Percentiles rank a stretch among this genome's conserved stretches.
Conservation (phyloP, 495 filamentous ascomycete species). For the Neurospora sublineolata region DNA sequence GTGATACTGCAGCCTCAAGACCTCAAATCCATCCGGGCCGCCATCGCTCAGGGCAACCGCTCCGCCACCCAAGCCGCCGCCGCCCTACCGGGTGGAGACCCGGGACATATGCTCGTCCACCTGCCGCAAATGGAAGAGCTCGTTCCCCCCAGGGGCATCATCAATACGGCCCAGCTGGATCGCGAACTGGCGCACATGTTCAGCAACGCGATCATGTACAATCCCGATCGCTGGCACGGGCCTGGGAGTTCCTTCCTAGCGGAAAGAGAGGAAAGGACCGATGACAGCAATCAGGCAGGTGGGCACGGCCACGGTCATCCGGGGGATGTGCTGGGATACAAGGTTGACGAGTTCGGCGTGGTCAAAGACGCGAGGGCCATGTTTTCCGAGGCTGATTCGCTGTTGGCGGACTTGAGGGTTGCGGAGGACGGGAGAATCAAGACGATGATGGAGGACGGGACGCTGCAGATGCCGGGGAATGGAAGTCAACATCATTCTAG, state of each 20-base stretch:
- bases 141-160: conserved; percentile 77
- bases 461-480: conserved; percentile 11
- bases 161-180: conserved; percentile 90
- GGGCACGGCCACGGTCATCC: conserved; percentile 22
- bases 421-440: conserved; percentile 15
- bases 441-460: conserved; percentile 16
- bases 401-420: conserved; percentile 37
- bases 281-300: conserved; percentile 1
- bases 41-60: conserved; percentile 65
- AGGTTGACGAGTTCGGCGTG: conserved; percentile 64
- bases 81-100: conserved; percentile 35
- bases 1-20: conserved; percentile 82
- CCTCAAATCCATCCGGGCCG: conserved; percentile 71
- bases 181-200: conserved; percentile 97
- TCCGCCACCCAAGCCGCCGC: conserved; percentile 53
- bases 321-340: conserved; percentile 38
- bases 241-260: conserved; percentile 49
- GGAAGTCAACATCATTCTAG: background rate
- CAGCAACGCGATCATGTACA: conserved; percentile 96
- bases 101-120: conserved; percentile 40
- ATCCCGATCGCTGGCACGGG: conserved; percentile 58
- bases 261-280: conserved; percentile 15
- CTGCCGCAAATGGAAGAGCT: conserved; percentile 62
- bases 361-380: conserved; percentile 74
- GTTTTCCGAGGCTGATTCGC: conserved; percentile 64